Evolutionary conservation across 148 eudicot genomes (phyloP).

Genomic region (Rhododendron williamsianum): DNA sequence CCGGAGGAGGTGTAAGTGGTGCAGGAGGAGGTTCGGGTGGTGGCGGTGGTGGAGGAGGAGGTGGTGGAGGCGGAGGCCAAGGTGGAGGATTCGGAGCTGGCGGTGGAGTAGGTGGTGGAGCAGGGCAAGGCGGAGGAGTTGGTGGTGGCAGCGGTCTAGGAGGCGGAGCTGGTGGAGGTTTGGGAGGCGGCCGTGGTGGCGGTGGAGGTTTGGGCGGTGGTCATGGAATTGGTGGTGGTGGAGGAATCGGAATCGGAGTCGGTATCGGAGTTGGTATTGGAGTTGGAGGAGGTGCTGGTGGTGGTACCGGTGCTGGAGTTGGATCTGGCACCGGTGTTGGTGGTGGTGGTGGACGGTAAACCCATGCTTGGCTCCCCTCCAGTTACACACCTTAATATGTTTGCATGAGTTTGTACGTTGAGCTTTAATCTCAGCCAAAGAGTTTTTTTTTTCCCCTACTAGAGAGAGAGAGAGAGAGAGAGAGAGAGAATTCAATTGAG

Average conservation of each 20-base stretch:
- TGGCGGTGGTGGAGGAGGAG: neutral
- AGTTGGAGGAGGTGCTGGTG: slow-evolving; percentile 14
- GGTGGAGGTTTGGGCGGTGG: slow-evolving; percentile 12
- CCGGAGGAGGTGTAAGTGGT: neutral
- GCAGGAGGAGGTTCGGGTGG: neutral
- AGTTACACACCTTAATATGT: neutral
- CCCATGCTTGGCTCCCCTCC: neutral
- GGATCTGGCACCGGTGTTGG: slow-evolving; percentile 8
- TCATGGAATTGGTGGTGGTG: slow-evolving; percentile 4
- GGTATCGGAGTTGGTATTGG: slow-evolving; percentile 6
- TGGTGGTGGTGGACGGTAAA: slow-evolving; percentile 10
- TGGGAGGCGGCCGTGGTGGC: slow-evolving; percentile 5
- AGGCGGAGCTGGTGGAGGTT: slow-evolving; percentile 10
- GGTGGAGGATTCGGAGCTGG: neutral
- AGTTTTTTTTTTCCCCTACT: neutral
- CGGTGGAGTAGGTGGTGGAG: neutral
- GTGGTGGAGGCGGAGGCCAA: neutral
- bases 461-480: neutral
- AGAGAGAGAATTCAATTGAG: neutral
- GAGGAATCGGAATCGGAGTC: slow-evolving; percentile 6
- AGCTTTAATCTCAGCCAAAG: neutral
- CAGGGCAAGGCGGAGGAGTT: neutral
- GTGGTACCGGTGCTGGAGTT: neutral
- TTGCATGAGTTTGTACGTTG: neutral
- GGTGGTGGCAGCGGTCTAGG: neutral